Percentiles rank a stretch among this genome's conserved stretches.
Evolutionary conservation across 106 monocot species (phyloP).

Genomic region (Posidonia australis): DNA sequence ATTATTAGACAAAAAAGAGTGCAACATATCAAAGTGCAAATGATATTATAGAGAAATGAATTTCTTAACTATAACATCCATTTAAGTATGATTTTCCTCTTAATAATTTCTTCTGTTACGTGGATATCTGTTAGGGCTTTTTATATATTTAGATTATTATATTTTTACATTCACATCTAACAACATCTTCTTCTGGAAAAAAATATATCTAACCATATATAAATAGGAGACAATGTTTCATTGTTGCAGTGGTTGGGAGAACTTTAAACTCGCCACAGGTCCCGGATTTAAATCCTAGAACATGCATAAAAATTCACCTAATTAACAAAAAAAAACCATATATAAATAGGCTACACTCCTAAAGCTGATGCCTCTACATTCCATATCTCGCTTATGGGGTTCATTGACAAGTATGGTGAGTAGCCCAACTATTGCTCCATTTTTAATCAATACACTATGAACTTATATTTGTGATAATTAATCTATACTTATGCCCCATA

Average conservation of each 20-base stretch:
- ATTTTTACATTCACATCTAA: neutral
- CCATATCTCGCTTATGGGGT: slow-evolving; percentile 81
- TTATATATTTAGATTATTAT: neutral
- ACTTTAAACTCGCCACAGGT: too few species aligned
- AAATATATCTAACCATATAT: slow-evolving; percentile 5
- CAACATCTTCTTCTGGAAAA: neutral
- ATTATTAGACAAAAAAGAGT: too few species aligned
- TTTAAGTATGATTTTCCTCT: too few species aligned
- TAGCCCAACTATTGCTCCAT: neutral
- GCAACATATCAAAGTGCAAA: too few species aligned
- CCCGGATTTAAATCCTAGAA: too few species aligned
- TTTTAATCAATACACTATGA: neutral
- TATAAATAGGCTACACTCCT: slow-evolving; percentile 77
- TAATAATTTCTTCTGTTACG: too few species aligned
- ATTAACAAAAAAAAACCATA: too few species aligned
- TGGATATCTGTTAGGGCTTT: neutral
- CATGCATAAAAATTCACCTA: too few species aligned
- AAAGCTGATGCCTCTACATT: slow-evolving; percentile 70
- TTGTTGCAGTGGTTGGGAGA: too few species aligned
- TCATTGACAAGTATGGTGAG: slow-evolving; percentile 54
- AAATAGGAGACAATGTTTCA: too few species aligned
- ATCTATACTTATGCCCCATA: neutral
- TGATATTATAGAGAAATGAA: too few species aligned
- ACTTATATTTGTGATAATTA: neutral
- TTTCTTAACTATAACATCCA: too few species aligned